Base-by-base conservation (phyloP, 495 filamentous ascomycete genomes). In the Penicillium longicatenatum region DNA sequence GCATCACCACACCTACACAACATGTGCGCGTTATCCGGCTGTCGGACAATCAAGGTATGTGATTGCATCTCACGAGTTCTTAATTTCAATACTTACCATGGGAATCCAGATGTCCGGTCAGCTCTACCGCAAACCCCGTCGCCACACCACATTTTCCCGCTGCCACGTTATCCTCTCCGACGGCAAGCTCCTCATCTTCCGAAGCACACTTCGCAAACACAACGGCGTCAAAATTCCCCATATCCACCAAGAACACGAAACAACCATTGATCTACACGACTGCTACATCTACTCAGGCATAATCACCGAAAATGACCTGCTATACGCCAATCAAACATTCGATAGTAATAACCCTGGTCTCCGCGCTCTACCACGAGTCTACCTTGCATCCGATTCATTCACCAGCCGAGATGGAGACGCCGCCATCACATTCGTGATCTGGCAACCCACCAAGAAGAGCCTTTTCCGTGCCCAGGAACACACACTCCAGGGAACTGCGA, bases 241-340 rank as follows among this genome's bases (percentile, higher is more conserved):
- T 58, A 82, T 86, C 45, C 86, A 90, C 59, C 82, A 89, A 45
- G 82, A 85, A 60, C 78, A 81, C 9, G 78, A 87, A 52, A 68
- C 79, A 10, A 74, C 77, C 1, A 75, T 90, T 46, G 80, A 87
- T 49, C 79, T 91, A 3, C 77, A 75, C 22, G 84, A 89, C 54
- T 90, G 86, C 69, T 91, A 90, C 64, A 79, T 91, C 53, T 91
- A 91, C 68, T 85, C 82, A 12, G 88, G 88, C 1, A 71, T 90
- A 1, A 62, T 88, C 17, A 87, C 87, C 1, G 86, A 88, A 58
- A 78, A 76, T 16, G 88, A 91, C 50, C 71, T 90, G 21, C 71
- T 91, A 2, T 89, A 90, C 61, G 76, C 83, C 47, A 88, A 89
- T 50, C 80, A 83, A 53, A 89, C 86, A 2, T 89, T 89, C 54